phyloP scores from a whole-genome alignment of 1,284 basidiomycete species.

The Ceratobasidium sp. region DNA sequence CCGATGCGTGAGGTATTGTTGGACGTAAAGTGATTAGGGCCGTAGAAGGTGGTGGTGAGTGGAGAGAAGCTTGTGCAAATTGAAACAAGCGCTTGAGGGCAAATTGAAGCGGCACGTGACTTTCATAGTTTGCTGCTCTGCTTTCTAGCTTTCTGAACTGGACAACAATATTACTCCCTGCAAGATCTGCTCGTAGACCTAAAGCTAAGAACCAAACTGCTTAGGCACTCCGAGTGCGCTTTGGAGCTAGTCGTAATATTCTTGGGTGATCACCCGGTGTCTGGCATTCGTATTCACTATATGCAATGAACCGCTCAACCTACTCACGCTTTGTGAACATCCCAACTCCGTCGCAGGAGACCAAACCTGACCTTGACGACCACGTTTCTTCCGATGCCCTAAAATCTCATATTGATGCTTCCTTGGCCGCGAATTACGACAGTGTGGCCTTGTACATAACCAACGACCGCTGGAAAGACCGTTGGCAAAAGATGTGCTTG shows the following conservation, averaged over 20 bases:
- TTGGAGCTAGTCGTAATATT: too few species aligned
- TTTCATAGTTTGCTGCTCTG: not conserved
- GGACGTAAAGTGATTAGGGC: not conserved
- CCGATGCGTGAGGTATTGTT: not conserved
- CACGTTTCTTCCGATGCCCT: conserved; percentile 29
- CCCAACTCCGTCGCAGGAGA: not conserved
- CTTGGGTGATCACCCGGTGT: too few species aligned
- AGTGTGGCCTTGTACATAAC: conserved; percentile 87
- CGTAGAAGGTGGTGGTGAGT: not conserved
- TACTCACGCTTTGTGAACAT: conserved; percentile 36
- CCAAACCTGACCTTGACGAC: not conserved
- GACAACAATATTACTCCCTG: not conserved
- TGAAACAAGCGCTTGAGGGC: not conserved
- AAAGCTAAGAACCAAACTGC: too few species aligned
- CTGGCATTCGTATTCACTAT: not conserved
- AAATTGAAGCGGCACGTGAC: not conserved
- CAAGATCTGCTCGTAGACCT: not conserved
- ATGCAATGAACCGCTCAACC: conserved; percentile 42
- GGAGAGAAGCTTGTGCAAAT: conserved; percentile 10
- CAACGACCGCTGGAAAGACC: conserved; percentile 85
- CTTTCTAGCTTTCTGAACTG: not conserved
- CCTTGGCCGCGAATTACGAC: conserved; percentile 65
- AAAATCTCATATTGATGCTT: conserved; percentile 25
- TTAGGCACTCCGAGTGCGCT: too few species aligned
- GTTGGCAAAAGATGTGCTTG: conserved; percentile 93